Conservation (phyloP, 306 rosid genomes). For the Amphicarpaea edgeworthii region DNA sequence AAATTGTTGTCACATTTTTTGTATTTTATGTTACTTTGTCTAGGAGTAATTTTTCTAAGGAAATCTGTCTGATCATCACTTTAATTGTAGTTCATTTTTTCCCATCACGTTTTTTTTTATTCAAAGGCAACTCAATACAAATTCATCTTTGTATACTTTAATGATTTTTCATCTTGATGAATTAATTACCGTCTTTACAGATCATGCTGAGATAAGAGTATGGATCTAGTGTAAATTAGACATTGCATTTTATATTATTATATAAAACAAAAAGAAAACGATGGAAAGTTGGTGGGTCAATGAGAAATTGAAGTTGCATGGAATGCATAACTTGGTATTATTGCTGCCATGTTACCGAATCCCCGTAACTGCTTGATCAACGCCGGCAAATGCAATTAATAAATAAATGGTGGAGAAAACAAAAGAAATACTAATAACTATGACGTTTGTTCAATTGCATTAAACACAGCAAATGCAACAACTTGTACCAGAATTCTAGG, state of each 20-base stretch:
- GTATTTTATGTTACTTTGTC: no score
- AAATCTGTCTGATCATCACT: no score
- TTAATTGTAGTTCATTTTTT: no score
- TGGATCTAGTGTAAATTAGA: neutral
- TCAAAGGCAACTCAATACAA: no score
- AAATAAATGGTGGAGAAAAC: neutral
- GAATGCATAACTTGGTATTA: neutral
- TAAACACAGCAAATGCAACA: neutral
- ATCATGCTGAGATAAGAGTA: slow-evolving; percentile 6
- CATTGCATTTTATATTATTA: neutral
- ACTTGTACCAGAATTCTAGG: slow-evolving; percentile 10
- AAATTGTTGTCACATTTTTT: no score
- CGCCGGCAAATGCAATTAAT: slow-evolving; percentile 24
- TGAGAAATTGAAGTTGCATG: slow-evolving; percentile 26
- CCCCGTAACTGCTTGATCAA: slow-evolving; percentile 13
- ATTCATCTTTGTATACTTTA: neutral
- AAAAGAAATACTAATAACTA: neutral
- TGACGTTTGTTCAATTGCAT: slow-evolving; percentile 11
- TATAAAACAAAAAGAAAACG: neutral
- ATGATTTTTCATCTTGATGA: neutral
- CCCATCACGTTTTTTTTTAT: no score
- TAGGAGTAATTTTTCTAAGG: no score
- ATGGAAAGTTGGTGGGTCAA: slow-evolving; percentile 38
- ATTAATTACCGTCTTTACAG: neutral
- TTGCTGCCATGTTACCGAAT: slow-evolving; percentile 27